These are phyloP conservation scores for Candida michaelii DNA, from an alignment of 805 yeast genomes.

Conservation along the genomic window DNA sequence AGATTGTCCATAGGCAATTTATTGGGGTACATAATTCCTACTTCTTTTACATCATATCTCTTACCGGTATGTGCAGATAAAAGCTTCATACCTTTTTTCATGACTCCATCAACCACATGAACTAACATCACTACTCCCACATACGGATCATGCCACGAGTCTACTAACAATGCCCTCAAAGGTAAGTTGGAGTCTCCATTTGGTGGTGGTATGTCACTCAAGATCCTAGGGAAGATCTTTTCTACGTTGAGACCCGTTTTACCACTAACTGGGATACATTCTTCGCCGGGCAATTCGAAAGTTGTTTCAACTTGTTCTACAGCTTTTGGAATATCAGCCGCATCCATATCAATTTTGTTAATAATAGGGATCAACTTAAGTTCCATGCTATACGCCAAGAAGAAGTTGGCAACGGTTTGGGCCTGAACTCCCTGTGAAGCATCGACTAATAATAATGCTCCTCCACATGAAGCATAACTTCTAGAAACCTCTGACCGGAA, in stretches of 20 bases:
- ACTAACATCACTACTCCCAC: conserved; percentile 87
- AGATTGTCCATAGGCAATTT: conserved; percentile 61
- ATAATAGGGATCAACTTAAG: conserved; percentile 83
- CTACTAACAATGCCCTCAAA: conserved; percentile 79
- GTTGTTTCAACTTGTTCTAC: conserved; percentile 82
- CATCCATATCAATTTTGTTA: conserved; percentile 86
- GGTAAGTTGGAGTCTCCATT: conserved; percentile 54
- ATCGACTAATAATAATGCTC: conserved; percentile 86
- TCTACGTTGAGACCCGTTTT: conserved; percentile 85
- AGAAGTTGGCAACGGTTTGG: conserved; percentile 97
- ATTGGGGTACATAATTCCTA: conserved; percentile 95
- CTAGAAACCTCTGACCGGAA: conserved; percentile 91
- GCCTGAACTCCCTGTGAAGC: conserved; percentile 98
- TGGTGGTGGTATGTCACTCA: conserved; percentile 81
- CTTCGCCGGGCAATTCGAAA: conserved; percentile 74
- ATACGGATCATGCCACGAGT: conserved; percentile 95
- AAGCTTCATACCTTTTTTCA: conserved; percentile 73
- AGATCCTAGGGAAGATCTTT: conserved; percentile 73
- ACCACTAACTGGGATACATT: conserved; percentile 84
- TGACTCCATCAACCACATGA: conserved; percentile 78
- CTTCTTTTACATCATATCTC: conserved; percentile 84
- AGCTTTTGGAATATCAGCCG: conserved; percentile 79
- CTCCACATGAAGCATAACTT: conserved; percentile 95
- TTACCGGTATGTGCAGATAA: conserved; percentile 74
- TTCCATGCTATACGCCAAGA: conserved; percentile 82